Conservation (phyloP, 2,329 filamentous ascomycete species). For the Fusarium keratoplasticum region DNA sequence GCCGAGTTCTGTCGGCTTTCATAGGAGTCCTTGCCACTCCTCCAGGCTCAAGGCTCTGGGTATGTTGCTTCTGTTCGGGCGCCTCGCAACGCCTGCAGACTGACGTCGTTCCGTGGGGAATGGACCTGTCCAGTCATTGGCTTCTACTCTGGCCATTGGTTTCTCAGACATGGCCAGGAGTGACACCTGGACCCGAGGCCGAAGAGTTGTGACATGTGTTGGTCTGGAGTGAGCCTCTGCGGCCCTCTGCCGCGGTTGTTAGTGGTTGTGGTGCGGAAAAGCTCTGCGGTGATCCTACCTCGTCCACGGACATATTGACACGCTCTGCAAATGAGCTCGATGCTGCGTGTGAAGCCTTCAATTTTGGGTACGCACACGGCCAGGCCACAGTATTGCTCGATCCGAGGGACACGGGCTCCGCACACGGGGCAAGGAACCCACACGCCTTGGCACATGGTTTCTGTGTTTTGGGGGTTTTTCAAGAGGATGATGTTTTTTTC, state of each 20-base stretch:
- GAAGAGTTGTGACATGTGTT: background rate
- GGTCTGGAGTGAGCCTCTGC: background rate
- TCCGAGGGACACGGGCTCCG: background rate
- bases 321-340: background rate
- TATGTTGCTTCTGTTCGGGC: background rate
- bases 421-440: background rate
- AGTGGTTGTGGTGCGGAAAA: background rate
- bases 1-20: background rate
- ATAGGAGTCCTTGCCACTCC: background rate
- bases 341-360: background rate
- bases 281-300: background rate
- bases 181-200: too few relatives aligned
- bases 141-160: background rate
- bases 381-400: background rate
- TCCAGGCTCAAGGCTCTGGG: background rate
- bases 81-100: background rate
- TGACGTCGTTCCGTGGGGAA: background rate
- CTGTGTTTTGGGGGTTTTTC: background rate
- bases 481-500: background rate
- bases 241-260: background rate
- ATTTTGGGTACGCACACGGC: background rate
- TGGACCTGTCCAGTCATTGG: background rate
- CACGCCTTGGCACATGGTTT: background rate
- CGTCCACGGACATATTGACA: background rate
- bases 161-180: background rate